Conservation (phyloP, 2,329 filamentous ascomycete genomes). For the Aureobasidium leucospermi region DNA sequence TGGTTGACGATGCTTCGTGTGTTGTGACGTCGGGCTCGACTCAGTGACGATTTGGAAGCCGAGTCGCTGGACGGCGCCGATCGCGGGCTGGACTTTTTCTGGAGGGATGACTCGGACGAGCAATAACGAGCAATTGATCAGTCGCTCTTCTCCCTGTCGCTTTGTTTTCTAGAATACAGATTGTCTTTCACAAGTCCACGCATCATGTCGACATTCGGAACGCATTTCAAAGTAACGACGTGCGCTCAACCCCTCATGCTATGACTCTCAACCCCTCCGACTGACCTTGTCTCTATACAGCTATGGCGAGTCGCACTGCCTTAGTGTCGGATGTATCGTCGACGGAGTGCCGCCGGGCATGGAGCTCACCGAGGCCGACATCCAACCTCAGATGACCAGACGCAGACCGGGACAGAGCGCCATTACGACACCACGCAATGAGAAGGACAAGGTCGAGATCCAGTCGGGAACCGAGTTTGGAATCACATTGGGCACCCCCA, state of each 20-base stretch:
- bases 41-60: not conserved
- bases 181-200: not conserved
- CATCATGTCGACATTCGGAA: constrained; percentile 81
- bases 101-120: not conserved
- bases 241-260: constrained; percentile 35
- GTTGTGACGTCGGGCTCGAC: not conserved
- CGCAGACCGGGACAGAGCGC: constrained; percentile 81
- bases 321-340: constrained; percentile 88
- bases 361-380: constrained; percentile 71
- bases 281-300: constrained; percentile 30
- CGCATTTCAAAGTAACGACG: constrained; percentile 76
- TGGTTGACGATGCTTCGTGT: not conserved
- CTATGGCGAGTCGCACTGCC: constrained; percentile 84
- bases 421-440: constrained; percentile 85
- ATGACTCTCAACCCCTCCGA: constrained; percentile 16
- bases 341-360: constrained; percentile 87
- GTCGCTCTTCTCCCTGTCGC: not conserved
- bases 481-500: constrained; percentile 82
- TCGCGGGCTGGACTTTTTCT: constrained; percentile 13
- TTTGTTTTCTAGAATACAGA: not conserved
- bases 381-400: constrained; percentile 91
- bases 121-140: not conserved
- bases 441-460: constrained; percentile 86
- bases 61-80: not conserved
- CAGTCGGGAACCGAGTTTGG: constrained; percentile 90